phyloP scores from a whole-genome alignment of 2,329 filamentous ascomycete species.

The Xylariomycetidae sp. region DNA sequence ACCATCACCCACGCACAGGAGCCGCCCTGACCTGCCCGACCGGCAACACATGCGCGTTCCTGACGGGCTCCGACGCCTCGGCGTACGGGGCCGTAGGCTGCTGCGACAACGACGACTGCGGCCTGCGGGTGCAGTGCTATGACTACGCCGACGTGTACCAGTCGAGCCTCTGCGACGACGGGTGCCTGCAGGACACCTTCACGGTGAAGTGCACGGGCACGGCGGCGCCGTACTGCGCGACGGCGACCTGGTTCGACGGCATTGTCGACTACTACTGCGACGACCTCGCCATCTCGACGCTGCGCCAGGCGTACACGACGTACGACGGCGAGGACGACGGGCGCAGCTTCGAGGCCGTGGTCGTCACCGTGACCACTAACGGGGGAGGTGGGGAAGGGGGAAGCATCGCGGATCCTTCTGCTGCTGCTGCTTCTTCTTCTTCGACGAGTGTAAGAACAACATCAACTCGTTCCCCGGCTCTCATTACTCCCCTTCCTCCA shows the following conservation, averaged over 20 bases:
- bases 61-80: slow-evolving; percentile 26
- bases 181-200: slow-evolving; percentile 34
- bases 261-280: slow-evolving; percentile 43
- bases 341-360: slow-evolving; percentile 23
- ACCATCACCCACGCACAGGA: no score
- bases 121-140: slow-evolving; percentile 33
- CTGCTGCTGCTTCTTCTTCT: slow-evolving; percentile 5
- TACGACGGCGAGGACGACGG: slow-evolving; percentile 32
- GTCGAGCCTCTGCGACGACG: slow-evolving; percentile 34
- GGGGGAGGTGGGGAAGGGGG: background rate
- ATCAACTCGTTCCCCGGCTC: no score
- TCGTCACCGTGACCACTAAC: slow-evolving; percentile 10
- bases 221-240: slow-evolving; percentile 38
- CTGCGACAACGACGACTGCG: slow-evolving; percentile 32
- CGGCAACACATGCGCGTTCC: slow-evolving; percentile 37
- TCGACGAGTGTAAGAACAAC: slow-evolving; percentile 4
- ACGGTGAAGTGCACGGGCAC: slow-evolving; percentile 41
- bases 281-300: slow-evolving; percentile 25
- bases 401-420: background rate
- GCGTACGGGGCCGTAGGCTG: slow-evolving; percentile 41
- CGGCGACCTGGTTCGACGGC: slow-evolving; percentile 35
- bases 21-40: no score
- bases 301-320: slow-evolving; percentile 35
- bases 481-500: no score
- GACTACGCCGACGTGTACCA: slow-evolving; percentile 31